Evolutionary conservation across 1,284 basidiomycete species (phyloP), one percentile per base, ranked within the genome.

Genomic region (Meripilus lineatus): DNA sequence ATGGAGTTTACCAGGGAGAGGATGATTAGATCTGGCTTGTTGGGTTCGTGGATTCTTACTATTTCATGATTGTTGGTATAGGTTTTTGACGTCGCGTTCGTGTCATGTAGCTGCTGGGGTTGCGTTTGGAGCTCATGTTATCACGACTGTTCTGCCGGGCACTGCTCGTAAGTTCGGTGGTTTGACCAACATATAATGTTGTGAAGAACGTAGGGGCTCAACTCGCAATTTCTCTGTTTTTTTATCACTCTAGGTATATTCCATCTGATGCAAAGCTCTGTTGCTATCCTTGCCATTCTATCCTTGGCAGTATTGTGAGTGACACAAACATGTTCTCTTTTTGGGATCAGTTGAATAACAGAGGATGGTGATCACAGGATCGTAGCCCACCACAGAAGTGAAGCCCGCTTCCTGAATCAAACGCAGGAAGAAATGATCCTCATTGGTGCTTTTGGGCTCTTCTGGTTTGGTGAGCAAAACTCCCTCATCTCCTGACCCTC

Each of bases 341-440:
- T 41, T 11, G 34, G 25, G 14, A 8, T 26, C n/a, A 22, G 24
- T 36, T 47, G 45, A 32, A 50, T 45, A 49, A 34, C 42, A 43
- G 45, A 42, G 32, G 13, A 20, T 33, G 56, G 49, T 42, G 25
- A 32, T 41, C 40, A 23, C 50, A 84, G 81, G 51, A 71, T 85
- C 34, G 65, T 81, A 26, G 69, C 80, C 62, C 84, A 88, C 57
- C 78, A 87, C 51, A 72, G 72, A 46, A 68, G 65, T 55, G 70
- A 75, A 42, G 72, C 67, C 8, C 71, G 73, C 40, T 55, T 83
- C 46, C 62, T 89, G 52, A 77, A 80, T 34, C 77, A 77, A 53
- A 70, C 67, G 38, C 85, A 89, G 54, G 83, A 86, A 55, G 84
- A 89, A 55, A 70, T 77, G 61, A 65, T 83, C 18, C 59, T 89